Conservation (phyloP, 2,329 filamentous ascomycete genomes). For the Amauroascus niger region DNA sequence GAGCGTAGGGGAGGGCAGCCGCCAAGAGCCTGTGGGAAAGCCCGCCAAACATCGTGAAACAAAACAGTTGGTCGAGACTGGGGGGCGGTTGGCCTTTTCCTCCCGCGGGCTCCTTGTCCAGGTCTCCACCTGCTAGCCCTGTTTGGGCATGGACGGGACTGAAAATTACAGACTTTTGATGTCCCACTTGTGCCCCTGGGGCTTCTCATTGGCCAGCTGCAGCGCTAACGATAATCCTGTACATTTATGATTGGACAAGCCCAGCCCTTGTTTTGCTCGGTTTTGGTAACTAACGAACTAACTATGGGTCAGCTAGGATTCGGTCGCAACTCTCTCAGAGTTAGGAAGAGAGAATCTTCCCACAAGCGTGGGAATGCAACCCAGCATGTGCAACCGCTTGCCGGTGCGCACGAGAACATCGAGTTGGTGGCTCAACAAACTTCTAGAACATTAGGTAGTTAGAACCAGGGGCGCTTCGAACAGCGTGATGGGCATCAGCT, state of each 20-base stretch:
- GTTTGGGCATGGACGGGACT: background rate
- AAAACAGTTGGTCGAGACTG: conserved; percentile 5
- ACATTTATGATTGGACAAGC: too few relatives aligned
- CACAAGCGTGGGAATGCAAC: background rate
- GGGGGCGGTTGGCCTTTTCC: too few relatives aligned
- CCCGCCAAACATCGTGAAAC: conserved; percentile 10
- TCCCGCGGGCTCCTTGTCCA: background rate
- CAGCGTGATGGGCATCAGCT: too few relatives aligned
- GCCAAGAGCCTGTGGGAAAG: background rate
- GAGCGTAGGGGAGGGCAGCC: background rate
- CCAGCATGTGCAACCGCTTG: background rate
- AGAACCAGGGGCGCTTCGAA: too few relatives aligned
- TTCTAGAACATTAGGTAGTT: background rate
- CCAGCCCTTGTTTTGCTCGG: too few relatives aligned
- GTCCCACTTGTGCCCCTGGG: background rate
- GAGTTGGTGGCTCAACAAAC: too few relatives aligned
- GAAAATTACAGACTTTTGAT: background rate
- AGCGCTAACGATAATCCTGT: too few relatives aligned
- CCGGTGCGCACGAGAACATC: background rate
- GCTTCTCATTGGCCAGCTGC: too few relatives aligned
- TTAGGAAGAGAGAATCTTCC: too few relatives aligned
- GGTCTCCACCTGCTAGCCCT: background rate
- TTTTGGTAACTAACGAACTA: too few relatives aligned
- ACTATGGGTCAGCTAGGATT: too few relatives aligned
- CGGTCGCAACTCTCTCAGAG: too few relatives aligned